Evolutionary conservation across 2,329 filamentous ascomycete species (phyloP), one percentile per base, ranked within the genome.

Genomic region (Penicillium sp.): DNA sequence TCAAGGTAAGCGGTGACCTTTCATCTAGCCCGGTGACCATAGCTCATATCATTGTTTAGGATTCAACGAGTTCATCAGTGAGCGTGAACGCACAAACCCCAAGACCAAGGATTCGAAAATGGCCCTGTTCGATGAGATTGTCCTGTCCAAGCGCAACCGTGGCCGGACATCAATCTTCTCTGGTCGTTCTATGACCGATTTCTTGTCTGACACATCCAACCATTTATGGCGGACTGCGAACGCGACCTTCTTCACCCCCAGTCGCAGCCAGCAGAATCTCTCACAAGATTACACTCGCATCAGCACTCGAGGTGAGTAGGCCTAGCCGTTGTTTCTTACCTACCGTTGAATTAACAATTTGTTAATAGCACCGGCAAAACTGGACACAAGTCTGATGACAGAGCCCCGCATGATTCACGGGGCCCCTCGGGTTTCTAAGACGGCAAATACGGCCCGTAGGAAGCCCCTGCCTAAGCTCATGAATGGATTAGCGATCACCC

Each of bases 331-430:
- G 19, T 7, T 21, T 61, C 39, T 44, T 50, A 55, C 22, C 8
- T 33, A 37, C 26, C 44, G 33, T n/a, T 31, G 10, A 14, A 39
- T 82, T 57, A 75, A 80, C 31, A 21, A n/a, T 8, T 1, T 79
- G 86, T 14, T 10, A 48, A 78, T 86, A 63, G 86, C 90, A 37
- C 95, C 95, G 5, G 86, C 90, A 8, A 93, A 90, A 69, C 82
- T 99, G 10, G 95, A 99, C 68, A 84, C 88, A 4, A 84, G 86
- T 14, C 80, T 97, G 47, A 96, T 98, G 91, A 91, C 91, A 72
- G 93, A 97, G 75, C 93, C 93, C 29, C 85, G 93, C 56, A 87
- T 90, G 60, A 93, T 96, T 39, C 91, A 96, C 72, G 93, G 93
- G 35, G 87, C 92, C n/a, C 92, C 92, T 27, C 77, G 84, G 56